These are phyloP conservation scores for Cymbopogon flexuosus DNA, from an alignment of 202 grass and related monocot genomes.

Conservation along the genomic window DNA sequence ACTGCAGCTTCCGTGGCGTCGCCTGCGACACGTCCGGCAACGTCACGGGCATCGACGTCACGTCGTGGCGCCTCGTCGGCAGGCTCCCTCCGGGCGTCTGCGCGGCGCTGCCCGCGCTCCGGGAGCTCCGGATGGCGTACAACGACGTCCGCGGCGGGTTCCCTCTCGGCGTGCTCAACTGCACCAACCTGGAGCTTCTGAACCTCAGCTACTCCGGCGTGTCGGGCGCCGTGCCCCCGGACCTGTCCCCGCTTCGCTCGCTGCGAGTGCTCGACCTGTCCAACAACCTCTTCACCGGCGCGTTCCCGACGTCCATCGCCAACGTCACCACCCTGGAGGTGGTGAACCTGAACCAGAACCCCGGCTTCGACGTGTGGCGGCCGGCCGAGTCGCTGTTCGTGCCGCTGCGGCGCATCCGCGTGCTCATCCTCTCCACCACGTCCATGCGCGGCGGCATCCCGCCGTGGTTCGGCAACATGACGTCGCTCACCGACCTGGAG, in stretches of 20 bases:
- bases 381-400: conserved; percentile 48
- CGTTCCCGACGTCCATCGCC: conserved; percentile 58
- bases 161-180: conserved; percentile 48
- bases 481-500: conserved; percentile 76
- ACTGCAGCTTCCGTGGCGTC: conserved; percentile 59
- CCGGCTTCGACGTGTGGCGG: conserved; percentile 60
- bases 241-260: conserved; percentile 43
- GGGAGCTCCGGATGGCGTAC: conserved; percentile 37
- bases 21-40: conserved; percentile 30
- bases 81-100: conserved; percentile 55
- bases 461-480: conserved; percentile 85
- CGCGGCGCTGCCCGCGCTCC: conserved; percentile 51
- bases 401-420: conserved; percentile 37
- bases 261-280: conserved; percentile 55
- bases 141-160: conserved; percentile 71
- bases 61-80: conserved; percentile 66
- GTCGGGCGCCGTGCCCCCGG: conserved; percentile 47
- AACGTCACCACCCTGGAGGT: conserved; percentile 55
- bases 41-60: conserved; percentile 60
- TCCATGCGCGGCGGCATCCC: conserved; percentile 63
- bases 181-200: conserved; percentile 54
- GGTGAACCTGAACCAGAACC: conserved; percentile 85
- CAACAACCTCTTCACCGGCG: conserved; percentile 63
- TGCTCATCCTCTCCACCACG: conserved; percentile 78
- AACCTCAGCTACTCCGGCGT: conserved; percentile 61